These are phyloP conservation scores for Diplodia seriata DNA, from an alignment of 2,329 filamentous ascomycete species.

Conservation along the genomic window DNA sequence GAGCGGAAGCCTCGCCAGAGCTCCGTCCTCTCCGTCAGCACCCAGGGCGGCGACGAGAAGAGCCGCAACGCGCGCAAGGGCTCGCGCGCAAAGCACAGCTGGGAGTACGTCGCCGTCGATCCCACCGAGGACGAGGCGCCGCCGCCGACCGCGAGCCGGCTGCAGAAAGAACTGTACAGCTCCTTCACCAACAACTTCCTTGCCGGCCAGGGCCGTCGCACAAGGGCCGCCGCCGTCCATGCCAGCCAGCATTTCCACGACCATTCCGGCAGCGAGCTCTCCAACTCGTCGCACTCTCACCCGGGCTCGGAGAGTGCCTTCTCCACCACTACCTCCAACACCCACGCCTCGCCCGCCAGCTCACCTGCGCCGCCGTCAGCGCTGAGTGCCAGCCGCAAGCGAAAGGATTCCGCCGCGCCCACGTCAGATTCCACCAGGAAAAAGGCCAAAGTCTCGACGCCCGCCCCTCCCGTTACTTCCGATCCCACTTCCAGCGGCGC, in stretches of 20 bases:
- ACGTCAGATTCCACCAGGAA: constrained; percentile 21
- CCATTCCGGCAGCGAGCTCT: constrained; percentile 19
- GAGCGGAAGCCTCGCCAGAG: constrained; percentile 21
- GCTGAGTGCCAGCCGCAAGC: constrained; percentile 15
- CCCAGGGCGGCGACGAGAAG: constrained; percentile 2
- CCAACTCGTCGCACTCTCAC: constrained; percentile 2
- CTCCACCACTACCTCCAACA: constrained; percentile 21
- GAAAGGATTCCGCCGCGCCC: constrained; percentile 31
- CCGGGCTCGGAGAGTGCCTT: constrained; percentile 24
- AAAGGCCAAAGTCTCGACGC: constrained; percentile 5
- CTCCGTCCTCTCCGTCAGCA: constrained; percentile 26
- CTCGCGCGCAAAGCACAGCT: constrained; percentile 31
- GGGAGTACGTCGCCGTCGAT: constrained; percentile 30
- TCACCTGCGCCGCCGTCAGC: constrained; percentile 26
- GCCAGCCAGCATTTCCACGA: constrained; percentile 23
- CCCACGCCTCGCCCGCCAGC: constrained; percentile 27
- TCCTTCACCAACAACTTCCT: constrained; percentile 32
- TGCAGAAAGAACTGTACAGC: constrained; percentile 30
- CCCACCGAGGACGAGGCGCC: constrained; percentile 30
- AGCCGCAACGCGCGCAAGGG: constrained; percentile 4
- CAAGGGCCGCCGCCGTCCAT: constrained; percentile 12
- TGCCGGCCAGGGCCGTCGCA: constrained; percentile 23
- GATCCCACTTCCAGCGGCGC: constrained; percentile 1
- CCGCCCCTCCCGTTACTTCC: constrained; percentile 20
- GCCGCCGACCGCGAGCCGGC: constrained; percentile 22